Evolutionary conservation across 2,329 filamentous ascomycete genomes (phyloP).

Genomic region (Clarireedia hainanense): DNA sequence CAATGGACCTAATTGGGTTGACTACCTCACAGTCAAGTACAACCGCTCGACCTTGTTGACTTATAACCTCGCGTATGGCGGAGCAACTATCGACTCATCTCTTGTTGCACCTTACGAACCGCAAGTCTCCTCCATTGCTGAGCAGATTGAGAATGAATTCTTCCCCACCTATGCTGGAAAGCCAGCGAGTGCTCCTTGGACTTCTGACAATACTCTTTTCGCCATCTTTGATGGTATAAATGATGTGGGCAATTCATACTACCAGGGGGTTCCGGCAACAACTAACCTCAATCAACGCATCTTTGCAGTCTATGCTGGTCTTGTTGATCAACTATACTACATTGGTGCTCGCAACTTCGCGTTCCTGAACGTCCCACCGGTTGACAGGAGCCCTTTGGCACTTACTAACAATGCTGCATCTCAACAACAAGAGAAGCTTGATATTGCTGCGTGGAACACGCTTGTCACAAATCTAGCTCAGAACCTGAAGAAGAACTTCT

Average conservation of each 20-base stretch:
- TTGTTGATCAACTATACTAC: conserved; percentile 40
- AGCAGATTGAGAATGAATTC: conserved; percentile 36
- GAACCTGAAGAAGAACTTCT: conserved; percentile 27
- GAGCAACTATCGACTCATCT: conserved; percentile 32
- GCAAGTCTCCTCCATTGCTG: conserved; percentile 31
- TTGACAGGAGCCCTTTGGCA: conserved; percentile 45
- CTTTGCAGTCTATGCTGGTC: conserved; percentile 35
- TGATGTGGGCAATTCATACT: conserved; percentile 44
- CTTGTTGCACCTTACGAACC: conserved; percentile 32
- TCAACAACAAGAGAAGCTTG: conserved; percentile 33
- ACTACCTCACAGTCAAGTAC: conserved; percentile 38
- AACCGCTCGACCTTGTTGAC: conserved; percentile 39
- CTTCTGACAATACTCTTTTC: conserved; percentile 19
- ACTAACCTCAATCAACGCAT: conserved; percentile 32
- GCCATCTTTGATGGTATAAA: conserved; percentile 46
- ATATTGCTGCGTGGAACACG: conserved; percentile 45
- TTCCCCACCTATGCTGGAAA: conserved; percentile 33
- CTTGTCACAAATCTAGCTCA: conserved; percentile 35
- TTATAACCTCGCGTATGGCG: conserved; percentile 43
- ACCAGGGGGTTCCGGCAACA: conserved; percentile 24
- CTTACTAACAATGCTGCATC: conserved; percentile 32
- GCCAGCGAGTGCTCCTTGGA: conserved; percentile 19
- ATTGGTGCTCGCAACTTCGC: conserved; percentile 50
- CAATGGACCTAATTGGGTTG: conserved; percentile 50
- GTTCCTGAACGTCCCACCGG: conserved; percentile 50